phyloP scores from a whole-genome alignment of 108 stramenopile species.

The Skeletonema grethae region DNA sequence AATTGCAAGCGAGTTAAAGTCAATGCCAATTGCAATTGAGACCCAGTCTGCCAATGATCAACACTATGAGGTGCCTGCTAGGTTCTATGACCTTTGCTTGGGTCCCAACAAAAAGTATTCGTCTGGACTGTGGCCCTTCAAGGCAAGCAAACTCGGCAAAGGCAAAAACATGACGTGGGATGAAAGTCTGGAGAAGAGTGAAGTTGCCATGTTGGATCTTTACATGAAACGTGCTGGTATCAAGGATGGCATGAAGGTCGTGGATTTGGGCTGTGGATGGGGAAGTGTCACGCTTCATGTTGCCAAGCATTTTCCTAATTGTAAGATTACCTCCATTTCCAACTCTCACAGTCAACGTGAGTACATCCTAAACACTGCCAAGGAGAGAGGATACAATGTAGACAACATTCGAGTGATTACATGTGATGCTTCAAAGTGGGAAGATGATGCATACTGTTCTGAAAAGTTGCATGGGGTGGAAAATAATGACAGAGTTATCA shows the following conservation, averaged over 20 bases:
- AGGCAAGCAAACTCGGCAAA: conserved; percentile 50
- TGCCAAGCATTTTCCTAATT: conserved; percentile 58
- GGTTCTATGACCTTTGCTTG: conserved; percentile 87
- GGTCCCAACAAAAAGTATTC: conserved; percentile 95
- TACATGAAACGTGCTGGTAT: conserved; percentile 88
- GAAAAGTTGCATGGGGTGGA: conserved; percentile 64
- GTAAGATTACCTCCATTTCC: conserved; percentile 79
- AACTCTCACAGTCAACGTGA: conserved; percentile 88
- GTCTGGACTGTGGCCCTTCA: conserved; percentile 71
- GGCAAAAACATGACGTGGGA: conserved; percentile 20
- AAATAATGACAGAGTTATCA: conserved; percentile 85
- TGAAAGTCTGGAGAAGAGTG: conserved; percentile 68
- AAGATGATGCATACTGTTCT: conserved; percentile 46
- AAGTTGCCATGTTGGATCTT: conserved; percentile 86
- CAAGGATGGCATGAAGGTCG: conserved; percentile 85
- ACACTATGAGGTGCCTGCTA: conserved; percentile 97
- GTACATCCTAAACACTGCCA: conserved; percentile 83
- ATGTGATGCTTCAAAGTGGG: conserved; percentile 65
- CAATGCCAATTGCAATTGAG: conserved; percentile 86
- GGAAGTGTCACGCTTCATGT: conserved; percentile 90
- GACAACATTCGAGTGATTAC: conserved; percentile 89
- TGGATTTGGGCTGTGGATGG: conserved; percentile 93
- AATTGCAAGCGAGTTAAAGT: conserved; percentile 57
- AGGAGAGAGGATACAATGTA: conserved; percentile 72
- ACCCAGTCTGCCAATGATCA: conserved; percentile 92